phyloP scores from a whole-genome alignment of 768 basidiomycete species.

The Lactarius hengduanensis region DNA sequence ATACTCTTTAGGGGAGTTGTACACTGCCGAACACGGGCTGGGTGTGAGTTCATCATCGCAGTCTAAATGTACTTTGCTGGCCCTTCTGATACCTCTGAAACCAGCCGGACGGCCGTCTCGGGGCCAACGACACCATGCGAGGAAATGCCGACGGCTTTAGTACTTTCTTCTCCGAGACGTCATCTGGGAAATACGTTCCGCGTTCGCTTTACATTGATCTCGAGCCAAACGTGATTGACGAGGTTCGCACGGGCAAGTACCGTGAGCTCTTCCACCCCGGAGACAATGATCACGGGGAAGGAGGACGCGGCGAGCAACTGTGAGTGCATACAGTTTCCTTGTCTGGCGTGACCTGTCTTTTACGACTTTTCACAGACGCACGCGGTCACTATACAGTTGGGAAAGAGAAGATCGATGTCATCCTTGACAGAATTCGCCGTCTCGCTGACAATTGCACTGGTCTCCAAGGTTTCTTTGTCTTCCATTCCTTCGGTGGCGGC shows the following conservation, averaged over 20 bases:
- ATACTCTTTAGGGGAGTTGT: constrained; percentile 80
- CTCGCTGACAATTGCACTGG: constrained; percentile 98
- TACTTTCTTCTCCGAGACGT: constrained; percentile 99
- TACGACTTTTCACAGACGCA: constrained; percentile 59
- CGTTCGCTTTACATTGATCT: constrained; percentile 96
- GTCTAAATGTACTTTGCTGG: constrained; percentile 14
- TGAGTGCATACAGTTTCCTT: constrained; percentile 38
- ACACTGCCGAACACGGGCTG: constrained; percentile 97
- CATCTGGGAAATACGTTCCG: constrained; percentile 95
- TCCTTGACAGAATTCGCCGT: constrained; percentile 95
- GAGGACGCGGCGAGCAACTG: constrained; percentile 99
- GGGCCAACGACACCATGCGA: constrained; percentile 68
- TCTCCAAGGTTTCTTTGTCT: constrained; percentile 99
- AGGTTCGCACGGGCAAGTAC: constrained; percentile 94
- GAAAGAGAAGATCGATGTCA: constrained; percentile 95
- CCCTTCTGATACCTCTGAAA: constrained; percentile 25
- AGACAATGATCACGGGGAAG: constrained; percentile 97
- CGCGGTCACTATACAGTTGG: constrained; percentile 99
- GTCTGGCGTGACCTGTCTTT: neutral
- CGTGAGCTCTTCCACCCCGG: constrained; percentile 98
- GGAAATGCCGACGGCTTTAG: constrained; percentile 84
- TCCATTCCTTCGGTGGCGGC: constrained; percentile 99
- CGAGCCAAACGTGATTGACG: constrained; percentile 97
- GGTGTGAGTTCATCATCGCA: constrained; percentile 60
- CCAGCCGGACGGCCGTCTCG: constrained; percentile 92